Base-by-base conservation (phyloP, 441 rosid genomes). In the Euphorbia schlechtendalii region DNA sequence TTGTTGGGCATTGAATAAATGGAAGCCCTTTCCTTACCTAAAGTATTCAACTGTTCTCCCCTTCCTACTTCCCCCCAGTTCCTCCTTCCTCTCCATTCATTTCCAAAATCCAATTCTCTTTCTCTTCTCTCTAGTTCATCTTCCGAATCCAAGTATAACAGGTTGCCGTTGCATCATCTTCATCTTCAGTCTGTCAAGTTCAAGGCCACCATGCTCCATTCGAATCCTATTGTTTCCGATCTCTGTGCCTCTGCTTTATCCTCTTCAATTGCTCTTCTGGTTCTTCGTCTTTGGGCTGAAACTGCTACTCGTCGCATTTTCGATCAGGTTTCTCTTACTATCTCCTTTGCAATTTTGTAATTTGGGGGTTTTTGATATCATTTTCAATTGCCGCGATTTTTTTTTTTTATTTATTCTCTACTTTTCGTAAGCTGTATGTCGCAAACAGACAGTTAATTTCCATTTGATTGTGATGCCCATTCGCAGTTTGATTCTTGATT, bases 221-320 rank as follows among this genome's bases (percentile, higher is more conserved):
- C 54, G 14, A 66, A 77, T 22, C 84, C 92, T 14, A 65, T 87
- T 2, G 63, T 83, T 40, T 83, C 97, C 63, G 89, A 92, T 61
- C 48, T 81, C 17, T 73, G 66, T 57, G 96, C 97, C 18, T 30
- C 82, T 43, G 84, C 76, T 12, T 18, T 83, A 54, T 20, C 79
- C 60, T 60, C 74, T n/a, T 41, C 59, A 24, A 58, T 92, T 43
- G 90, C 94, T n/a, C 74, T 84, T 61, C 76, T 83, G 0, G 17
- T 76, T 41, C 87, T 88, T 38, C 80, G 81, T 20, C 24, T 90
- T 55, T 88, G 87, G 86, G 77, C 80, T 70, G 88, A 85, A 69
- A 90, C 82, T 14, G 90, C 90, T n/a, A 84, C 83, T 60, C 83
- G 86, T 24, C 65, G 81, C 53, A 17, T 90, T 74, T 76, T 86